phyloP scores from a whole-genome alignment of 495 filamentous ascomycete genomes.

The Penicillium bovifimosum region DNA sequence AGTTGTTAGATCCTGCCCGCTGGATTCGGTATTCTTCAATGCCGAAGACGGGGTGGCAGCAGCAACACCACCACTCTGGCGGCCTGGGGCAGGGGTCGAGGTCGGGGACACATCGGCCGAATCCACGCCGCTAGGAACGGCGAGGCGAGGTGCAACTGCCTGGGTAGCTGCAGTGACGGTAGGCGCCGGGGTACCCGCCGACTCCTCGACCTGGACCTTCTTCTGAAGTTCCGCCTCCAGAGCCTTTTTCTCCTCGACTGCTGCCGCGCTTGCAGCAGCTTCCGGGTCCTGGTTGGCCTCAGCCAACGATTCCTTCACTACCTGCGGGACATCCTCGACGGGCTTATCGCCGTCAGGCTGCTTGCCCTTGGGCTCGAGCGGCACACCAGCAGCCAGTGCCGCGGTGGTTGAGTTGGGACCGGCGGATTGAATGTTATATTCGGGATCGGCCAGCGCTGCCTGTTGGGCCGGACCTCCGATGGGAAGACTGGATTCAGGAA shows the following conservation, averaged over 20 bases:
- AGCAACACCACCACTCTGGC: slow-evolving; percentile 8
- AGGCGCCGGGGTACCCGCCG: slow-evolving; percentile 50
- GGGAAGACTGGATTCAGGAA: slow-evolving; percentile 82
- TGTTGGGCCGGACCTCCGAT: slow-evolving; percentile 41
- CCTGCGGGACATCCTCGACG: slow-evolving; percentile 56
- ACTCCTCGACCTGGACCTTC: slow-evolving; percentile 44
- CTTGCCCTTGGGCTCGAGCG: slow-evolving; percentile 54
- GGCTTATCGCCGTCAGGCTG: slow-evolving; percentile 40
- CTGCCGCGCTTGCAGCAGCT: slow-evolving; percentile 59
- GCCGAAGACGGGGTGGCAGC: slow-evolving; percentile 14
- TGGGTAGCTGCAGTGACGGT: slow-evolving; percentile 40
- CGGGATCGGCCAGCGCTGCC: slow-evolving; percentile 37
- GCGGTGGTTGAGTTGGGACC: slow-evolving; percentile 68
- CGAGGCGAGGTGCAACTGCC: slow-evolving; percentile 35
- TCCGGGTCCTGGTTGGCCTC: slow-evolving; percentile 62
- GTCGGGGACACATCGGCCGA: slow-evolving; percentile 42
- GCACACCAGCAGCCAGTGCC: slow-evolving; percentile 63
- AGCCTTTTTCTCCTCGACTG: slow-evolving; percentile 72
- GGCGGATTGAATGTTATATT: slow-evolving; percentile 61
- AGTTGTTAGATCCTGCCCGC: slow-evolving; percentile 33
- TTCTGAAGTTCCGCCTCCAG: slow-evolving; percentile 64
- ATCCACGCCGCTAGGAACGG: slow-evolving; percentile 18
- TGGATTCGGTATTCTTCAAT: slow-evolving; percentile 4
- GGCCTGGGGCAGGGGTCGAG: slow-evolving; percentile 30
- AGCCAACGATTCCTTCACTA: slow-evolving; percentile 67